Conservation (phyloP, 108 stramenopile species). For the Licmophora abbreviata region DNA sequence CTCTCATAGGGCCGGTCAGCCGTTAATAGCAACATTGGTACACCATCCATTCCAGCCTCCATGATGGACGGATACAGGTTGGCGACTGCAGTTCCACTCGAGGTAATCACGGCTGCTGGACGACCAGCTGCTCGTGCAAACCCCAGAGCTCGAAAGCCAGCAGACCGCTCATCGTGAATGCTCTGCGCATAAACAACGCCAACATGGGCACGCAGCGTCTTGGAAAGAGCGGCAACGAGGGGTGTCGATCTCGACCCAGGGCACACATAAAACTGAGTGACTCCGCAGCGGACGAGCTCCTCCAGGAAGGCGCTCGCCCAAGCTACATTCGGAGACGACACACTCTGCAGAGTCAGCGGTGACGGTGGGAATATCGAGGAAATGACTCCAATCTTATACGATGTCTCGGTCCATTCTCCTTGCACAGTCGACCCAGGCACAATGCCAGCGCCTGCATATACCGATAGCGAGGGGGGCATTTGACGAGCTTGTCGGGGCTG, state of each 20-base stretch:
- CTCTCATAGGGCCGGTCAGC: constrained; percentile 91
- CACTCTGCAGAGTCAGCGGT: constrained; percentile 58
- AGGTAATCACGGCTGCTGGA: constrained; percentile 84
- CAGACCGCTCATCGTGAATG: constrained; percentile 90
- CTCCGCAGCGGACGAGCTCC: constrained; percentile 80
- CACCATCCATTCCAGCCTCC: constrained; percentile 72
- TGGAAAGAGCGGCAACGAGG: constrained; percentile 70
- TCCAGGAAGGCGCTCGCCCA: constrained; percentile 87
- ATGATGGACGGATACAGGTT: constrained; percentile 88
- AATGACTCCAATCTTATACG: constrained; percentile 68
- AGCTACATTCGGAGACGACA: constrained; percentile 69
- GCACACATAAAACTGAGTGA: constrained; percentile 78
- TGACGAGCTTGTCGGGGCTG: no score
- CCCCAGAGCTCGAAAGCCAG: constrained; percentile 87
- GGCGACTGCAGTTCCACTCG: constrained; percentile 88
- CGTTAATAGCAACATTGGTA: constrained; percentile 80
- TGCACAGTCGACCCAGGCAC: constrained; percentile 77
- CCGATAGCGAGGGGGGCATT: constrained; percentile 37
- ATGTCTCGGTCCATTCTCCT: constrained; percentile 80
- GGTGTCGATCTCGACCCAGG: constrained; percentile 92
- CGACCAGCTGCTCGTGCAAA: constrained; percentile 61
- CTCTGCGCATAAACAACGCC: constrained; percentile 62
- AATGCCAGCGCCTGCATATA: constrained; percentile 78
- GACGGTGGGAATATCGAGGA: constrained; percentile 72
- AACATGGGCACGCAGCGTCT: constrained; percentile 43